phyloP scores from a whole-genome alignment of 352 stramenopile species.

The Pythium aristosporum region DNA sequence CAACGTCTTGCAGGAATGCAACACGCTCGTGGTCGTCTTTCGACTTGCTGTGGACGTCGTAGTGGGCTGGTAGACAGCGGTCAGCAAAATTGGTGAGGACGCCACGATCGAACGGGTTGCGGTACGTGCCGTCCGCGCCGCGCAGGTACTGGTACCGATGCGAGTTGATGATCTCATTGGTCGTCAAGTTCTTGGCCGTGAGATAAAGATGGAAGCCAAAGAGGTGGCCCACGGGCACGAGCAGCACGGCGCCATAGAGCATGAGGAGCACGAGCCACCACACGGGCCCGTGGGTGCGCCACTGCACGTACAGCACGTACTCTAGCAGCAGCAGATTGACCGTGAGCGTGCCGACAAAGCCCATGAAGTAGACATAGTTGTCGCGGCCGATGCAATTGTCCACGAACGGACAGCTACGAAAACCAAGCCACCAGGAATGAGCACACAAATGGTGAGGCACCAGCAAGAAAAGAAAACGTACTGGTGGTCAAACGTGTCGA shows the following conservation, averaged over 20 bases:
- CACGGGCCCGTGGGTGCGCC: conserved; percentile 39
- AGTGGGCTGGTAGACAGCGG: conserved; percentile 36
- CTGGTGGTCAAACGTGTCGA: conserved; percentile 98
- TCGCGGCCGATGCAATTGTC: conserved; percentile 98
- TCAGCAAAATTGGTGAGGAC: conserved; percentile 44
- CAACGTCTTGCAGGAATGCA: conserved; percentile 10
- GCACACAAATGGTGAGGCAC: not conserved
- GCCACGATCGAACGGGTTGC: conserved; percentile 49
- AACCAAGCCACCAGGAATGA: not conserved
- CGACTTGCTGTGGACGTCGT: not conserved
- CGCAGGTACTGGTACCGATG: conserved; percentile 61
- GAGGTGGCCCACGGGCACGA: conserved; percentile 54
- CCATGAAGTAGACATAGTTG: conserved; percentile 94
- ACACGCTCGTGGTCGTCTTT: not conserved
- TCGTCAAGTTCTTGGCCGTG: conserved; percentile 69
- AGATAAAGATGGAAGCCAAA: conserved; percentile 76
- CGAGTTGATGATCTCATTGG: conserved; percentile 75
- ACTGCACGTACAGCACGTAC: conserved; percentile 62
- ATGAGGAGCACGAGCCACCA: conserved; percentile 34
- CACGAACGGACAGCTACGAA: conserved; percentile 92
- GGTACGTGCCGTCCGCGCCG: conserved; percentile 28
- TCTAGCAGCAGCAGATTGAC: conserved; percentile 52
- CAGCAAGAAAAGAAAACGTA: conserved; percentile 38
- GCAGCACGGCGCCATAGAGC: conserved; percentile 46
- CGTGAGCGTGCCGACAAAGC: conserved; percentile 50